Conservation (phyloP, 331 rosid genomes). For the Prunus yedoensis region DNA sequence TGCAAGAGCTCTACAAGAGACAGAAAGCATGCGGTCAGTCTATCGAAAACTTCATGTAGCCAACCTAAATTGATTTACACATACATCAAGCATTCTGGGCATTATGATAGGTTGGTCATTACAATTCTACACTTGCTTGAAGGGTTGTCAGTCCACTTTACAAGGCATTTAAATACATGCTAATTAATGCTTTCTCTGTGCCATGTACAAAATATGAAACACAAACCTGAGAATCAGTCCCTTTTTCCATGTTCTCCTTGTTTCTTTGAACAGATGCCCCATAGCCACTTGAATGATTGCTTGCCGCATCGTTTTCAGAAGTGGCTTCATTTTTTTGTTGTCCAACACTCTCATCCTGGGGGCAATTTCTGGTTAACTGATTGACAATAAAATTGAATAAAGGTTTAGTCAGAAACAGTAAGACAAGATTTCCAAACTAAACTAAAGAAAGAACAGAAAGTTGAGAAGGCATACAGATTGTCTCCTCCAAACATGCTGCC, state of each 20-base stretch:
- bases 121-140: neutral
- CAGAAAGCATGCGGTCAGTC: constrained; percentile 36
- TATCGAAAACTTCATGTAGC: constrained; percentile 33
- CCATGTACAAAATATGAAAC: constrained; percentile 15
- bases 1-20: constrained; percentile 87
- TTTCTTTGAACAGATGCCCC: constrained; percentile 52
- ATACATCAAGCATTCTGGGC: neutral
- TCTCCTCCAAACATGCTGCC: constrained; percentile 99
- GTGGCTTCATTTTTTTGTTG: constrained; percentile 68
- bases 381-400: constrained; percentile 18
- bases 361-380: constrained; percentile 55
- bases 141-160: too few species aligned
- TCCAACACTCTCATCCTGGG: constrained; percentile 59
- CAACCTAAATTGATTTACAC: constrained; percentile 27
- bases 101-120: neutral
- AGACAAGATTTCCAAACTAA: neutral
- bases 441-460: neutral
- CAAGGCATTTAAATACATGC: neutral
- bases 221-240: constrained; percentile 90
- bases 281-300: constrained; percentile 63
- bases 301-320: constrained; percentile 72
- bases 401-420: constrained; percentile 12
- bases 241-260: constrained; percentile 68
- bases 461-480: constrained; percentile 58
- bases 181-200: neutral